Evolutionary conservation across 1,284 basidiomycete genomes (phyloP).

Genomic region (Schizophyllum commune): DNA sequence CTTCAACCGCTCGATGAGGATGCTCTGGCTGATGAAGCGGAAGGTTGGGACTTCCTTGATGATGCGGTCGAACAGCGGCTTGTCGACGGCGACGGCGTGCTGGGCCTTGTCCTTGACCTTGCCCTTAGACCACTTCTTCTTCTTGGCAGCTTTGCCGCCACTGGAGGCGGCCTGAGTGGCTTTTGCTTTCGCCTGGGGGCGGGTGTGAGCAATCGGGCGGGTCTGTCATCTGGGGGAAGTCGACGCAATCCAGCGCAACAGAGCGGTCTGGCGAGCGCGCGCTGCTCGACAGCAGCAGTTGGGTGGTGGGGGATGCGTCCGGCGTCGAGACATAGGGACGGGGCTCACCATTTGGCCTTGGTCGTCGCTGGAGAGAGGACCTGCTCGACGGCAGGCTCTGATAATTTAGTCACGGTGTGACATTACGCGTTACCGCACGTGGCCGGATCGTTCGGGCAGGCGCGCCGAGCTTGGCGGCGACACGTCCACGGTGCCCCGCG

Average conservation of each 20-base stretch:
- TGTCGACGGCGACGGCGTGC: conserved; percentile 92
- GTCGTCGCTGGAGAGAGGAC: background rate
- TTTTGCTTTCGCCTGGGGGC: conserved; percentile 68
- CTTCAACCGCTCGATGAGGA: conserved; percentile 96
- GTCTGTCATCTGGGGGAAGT: background rate
- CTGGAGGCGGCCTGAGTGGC: conserved; percentile 58
- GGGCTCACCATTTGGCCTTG: background rate
- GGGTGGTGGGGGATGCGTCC: background rate
- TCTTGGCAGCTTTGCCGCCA: conserved; percentile 84
- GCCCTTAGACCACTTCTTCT: conserved; percentile 99
- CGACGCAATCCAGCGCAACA: background rate
- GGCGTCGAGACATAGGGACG: background rate
- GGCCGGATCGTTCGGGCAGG: background rate
- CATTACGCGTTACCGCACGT: background rate
- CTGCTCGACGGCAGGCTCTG: background rate
- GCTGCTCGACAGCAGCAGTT: background rate
- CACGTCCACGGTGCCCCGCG: background rate
- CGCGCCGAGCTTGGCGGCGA: background rate
- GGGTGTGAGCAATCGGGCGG: background rate
- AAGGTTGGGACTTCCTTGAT: conserved; percentile 99
- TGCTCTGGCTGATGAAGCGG: conserved; percentile 97
- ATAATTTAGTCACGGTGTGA: background rate
- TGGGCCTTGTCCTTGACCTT: conserved; percentile 99
- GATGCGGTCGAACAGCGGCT: conserved; percentile 89
- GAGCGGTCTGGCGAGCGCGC: background rate